phyloP scores from a whole-genome alignment of 2,329 filamentous ascomycete species.

The Paraconiothyrium brasiliense region DNA sequence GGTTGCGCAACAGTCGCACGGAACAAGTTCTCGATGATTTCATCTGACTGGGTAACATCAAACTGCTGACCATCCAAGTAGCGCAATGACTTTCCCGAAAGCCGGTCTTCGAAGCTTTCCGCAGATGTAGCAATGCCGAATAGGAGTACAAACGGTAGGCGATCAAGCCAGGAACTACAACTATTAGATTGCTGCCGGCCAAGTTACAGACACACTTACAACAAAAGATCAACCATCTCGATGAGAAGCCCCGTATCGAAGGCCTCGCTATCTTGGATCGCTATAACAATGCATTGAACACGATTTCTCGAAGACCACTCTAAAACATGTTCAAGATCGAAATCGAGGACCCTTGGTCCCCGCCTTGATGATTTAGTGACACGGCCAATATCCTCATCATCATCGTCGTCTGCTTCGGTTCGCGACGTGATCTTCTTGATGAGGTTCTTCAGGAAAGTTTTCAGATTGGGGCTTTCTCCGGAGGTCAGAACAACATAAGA shows the following conservation, averaged over 20 bases:
- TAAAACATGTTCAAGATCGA: constrained; percentile 77
- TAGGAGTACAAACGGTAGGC: constrained; percentile 78
- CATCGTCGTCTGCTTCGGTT: constrained; percentile 65
- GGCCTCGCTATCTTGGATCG: constrained; percentile 83
- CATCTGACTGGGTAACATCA: constrained; percentile 76
- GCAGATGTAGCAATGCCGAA: constrained; percentile 85
- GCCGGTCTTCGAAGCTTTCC: constrained; percentile 78
- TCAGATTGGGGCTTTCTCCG: constrained; percentile 76
- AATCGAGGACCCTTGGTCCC: constrained; percentile 75
- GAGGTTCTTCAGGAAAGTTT: constrained; percentile 75
- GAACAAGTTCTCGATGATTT: constrained; percentile 78
- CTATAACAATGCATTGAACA: constrained; percentile 71
- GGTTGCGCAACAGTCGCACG: constrained; percentile 68
- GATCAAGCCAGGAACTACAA: constrained; percentile 72
- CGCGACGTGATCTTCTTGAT: constrained; percentile 71
- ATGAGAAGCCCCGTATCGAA: constrained; percentile 78
- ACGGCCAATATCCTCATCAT: constrained; percentile 28
- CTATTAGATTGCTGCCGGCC: constrained; percentile 29
- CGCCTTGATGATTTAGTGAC: constrained; percentile 45
- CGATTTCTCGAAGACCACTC: constrained; percentile 65
- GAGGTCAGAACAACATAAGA: constrained; percentile 74
- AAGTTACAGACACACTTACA: constrained; percentile 56
- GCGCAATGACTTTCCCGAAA: constrained; percentile 74
- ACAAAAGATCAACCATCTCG: constrained; percentile 74
- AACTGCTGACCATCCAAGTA: constrained; percentile 77